Conservation (phyloP, 1,284 basidiomycete species). For the Apiotrichum akiyoshidainum region DNA sequence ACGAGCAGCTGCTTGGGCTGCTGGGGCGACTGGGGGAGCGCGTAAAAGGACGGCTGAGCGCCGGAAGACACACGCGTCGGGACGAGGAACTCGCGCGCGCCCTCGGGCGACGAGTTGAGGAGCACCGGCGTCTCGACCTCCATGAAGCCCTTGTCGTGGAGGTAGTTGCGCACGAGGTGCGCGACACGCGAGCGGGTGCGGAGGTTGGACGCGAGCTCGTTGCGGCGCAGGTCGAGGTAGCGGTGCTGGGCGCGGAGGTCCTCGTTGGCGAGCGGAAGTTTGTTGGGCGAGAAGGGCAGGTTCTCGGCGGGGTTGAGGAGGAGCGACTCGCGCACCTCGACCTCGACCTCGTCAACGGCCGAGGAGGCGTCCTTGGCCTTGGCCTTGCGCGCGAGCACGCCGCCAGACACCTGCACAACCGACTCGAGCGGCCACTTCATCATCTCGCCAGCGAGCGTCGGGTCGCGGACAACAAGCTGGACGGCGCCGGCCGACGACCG, state of each 20-base stretch:
- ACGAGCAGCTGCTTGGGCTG: slow-evolving; percentile 93
- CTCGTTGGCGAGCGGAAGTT: slow-evolving; percentile 72
- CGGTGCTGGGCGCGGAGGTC: slow-evolving; percentile 78
- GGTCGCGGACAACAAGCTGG: slow-evolving; percentile 63
- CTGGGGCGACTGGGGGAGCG: slow-evolving; percentile 89
- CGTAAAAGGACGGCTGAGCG: slow-evolving; percentile 68
- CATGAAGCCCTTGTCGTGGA: slow-evolving; percentile 73
- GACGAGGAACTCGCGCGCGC: slow-evolving; percentile 89
- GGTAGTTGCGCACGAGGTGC: slow-evolving; percentile 67
- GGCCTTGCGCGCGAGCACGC: slow-evolving; percentile 62
- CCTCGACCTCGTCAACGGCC: slow-evolving; percentile 70
- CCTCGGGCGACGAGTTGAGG: slow-evolving; percentile 89
- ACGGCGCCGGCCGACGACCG: slow-evolving; percentile 67
- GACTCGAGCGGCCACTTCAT: slow-evolving; percentile 69
- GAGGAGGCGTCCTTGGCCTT: slow-evolving; percentile 41
- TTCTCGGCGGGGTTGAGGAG: slow-evolving; percentile 73
- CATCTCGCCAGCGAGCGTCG: slow-evolving; percentile 54
- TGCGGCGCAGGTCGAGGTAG: slow-evolving; percentile 80
- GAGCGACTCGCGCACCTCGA: slow-evolving; percentile 66
- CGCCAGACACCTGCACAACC: slow-evolving; percentile 68
- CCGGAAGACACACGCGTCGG: slow-evolving; percentile 62
- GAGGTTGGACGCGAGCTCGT: slow-evolving; percentile 70
- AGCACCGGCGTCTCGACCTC: slow-evolving; percentile 92
- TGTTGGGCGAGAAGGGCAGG: slow-evolving; percentile 78
- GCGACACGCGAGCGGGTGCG: slow-evolving; percentile 74